Percentiles rank a stretch among this genome's conserved stretches.
phyloP scores from a whole-genome alignment of 768 basidiomycete genomes.

The Auriscalpium vulgare region DNA sequence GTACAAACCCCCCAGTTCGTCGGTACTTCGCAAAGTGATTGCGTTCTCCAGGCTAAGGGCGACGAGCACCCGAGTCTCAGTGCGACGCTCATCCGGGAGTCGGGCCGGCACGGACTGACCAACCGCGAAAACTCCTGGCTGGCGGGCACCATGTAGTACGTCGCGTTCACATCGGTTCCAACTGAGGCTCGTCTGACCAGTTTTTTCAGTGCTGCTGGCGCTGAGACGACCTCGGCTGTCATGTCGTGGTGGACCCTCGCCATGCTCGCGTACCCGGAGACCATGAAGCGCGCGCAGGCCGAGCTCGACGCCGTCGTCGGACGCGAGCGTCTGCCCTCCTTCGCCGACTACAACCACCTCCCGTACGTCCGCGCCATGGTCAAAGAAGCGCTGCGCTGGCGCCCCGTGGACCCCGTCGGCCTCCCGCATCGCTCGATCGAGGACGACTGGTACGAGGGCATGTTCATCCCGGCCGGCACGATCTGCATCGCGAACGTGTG shows the following conservation, averaged over 20 bases:
- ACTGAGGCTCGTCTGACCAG: too few species aligned
- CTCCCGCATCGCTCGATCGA: constrained; percentile 2
- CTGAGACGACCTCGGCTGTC: background rate
- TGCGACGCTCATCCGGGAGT: constrained; percentile 3
- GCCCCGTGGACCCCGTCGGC: background rate
- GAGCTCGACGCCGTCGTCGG: constrained; percentile 16
- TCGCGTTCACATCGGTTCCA: background rate
- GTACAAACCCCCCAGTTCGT: too few species aligned
- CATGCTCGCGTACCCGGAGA: constrained; percentile 14
- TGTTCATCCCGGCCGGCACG: constrained; percentile 28
- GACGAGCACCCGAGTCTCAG: constrained; percentile 5
- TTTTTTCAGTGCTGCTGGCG: constrained; percentile 1
- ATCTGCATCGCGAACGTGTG: constrained; percentile 22
- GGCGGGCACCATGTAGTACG: constrained; percentile 11
- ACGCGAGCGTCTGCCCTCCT: constrained; percentile 8
- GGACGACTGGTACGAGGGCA: constrained; percentile 23
- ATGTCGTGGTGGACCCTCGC: constrained; percentile 11
- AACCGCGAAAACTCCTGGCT: constrained; percentile 10
- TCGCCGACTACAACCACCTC: constrained; percentile 7
- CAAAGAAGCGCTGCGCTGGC: constrained; percentile 8
- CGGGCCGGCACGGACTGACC: background rate
- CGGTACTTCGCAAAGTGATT: too few species aligned
- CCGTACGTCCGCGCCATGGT: constrained; percentile 15
- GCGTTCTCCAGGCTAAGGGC: background rate
- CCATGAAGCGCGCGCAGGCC: constrained; percentile 10